A percentile compares a stretch with the other conserved stretches of the same genome.
These are phyloP conservation scores for Petasospora rhodanensis DNA, from an alignment of 1,139 yeast genomes.

Conservation along the genomic window DNA sequence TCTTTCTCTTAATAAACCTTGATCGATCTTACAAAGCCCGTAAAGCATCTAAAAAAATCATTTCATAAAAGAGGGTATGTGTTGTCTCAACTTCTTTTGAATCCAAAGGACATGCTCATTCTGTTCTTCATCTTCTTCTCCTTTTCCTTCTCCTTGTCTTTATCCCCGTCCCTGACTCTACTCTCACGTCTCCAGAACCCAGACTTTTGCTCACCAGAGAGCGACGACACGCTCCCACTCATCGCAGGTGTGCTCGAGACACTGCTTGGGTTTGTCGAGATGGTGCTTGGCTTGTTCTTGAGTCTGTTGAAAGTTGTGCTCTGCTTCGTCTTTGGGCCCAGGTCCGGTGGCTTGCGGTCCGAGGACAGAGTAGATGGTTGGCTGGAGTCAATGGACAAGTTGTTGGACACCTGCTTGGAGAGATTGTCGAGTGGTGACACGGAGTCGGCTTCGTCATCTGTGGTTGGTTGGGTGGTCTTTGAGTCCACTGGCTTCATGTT, in stretches of 20 bases:
- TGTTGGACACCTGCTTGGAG: conserved; percentile 9
- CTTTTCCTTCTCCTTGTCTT: conserved; percentile 7
- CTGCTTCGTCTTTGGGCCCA: not conserved
- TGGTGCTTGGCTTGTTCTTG: conserved; percentile 4
- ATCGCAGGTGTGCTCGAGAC: conserved; percentile 1
- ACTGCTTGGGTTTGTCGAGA: conserved; percentile 1
- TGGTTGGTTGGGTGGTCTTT: conserved; percentile 1
- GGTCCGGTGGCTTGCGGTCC: conserved; percentile 7
- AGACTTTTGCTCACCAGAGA: conserved; percentile 2
- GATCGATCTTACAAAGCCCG: no score
- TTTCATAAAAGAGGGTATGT: no score
- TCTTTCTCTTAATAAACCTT: no score
- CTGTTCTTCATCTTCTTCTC: conserved; percentile 18
- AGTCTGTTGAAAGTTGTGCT: conserved; percentile 1
- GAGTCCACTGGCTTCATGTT: conserved; percentile 9
- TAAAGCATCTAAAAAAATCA: no score
- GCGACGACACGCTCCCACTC: not conserved
- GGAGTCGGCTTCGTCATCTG: conserved; percentile 5
- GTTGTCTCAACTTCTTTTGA: conserved; percentile 15
- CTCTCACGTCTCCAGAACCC: conserved; percentile 19
- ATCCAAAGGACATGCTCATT: conserved; percentile 20
- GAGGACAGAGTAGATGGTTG: conserved; percentile 14
- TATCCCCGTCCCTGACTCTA: conserved; percentile 2
- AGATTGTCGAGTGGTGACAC: conserved; percentile 20
- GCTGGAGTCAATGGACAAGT: conserved; percentile 13